A percentile compares a stretch with the other conserved stretches of the same genome.
Conservation (phyloP, 176 grass and related monocot genomes). For the Luzula sylvatica region DNA sequence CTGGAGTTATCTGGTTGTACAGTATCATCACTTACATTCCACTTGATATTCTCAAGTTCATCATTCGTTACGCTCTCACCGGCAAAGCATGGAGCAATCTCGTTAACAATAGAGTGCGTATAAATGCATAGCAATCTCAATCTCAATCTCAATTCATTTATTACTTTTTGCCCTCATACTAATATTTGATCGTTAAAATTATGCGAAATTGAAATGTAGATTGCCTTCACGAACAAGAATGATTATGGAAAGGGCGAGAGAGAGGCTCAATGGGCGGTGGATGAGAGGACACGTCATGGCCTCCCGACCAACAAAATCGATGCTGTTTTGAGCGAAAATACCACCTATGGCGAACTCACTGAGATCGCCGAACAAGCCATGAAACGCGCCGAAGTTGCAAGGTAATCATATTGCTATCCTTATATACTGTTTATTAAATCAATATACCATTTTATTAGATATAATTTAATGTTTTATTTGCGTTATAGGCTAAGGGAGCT, state of each 20-base stretch:
- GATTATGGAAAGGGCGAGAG: conserved; percentile 80
- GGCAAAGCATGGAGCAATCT: conserved; percentile 79
- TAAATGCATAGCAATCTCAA: too few species aligned
- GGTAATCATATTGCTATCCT: too few species aligned
- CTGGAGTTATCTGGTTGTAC: conserved; percentile 67
- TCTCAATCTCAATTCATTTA: too few species aligned
- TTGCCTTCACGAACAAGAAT: conserved; percentile 56
- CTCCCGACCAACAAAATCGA: conserved; percentile 29
- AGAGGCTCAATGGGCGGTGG: conserved; percentile 89
- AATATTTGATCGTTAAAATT: not conserved
- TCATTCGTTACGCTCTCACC: conserved; percentile 70
- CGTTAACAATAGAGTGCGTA: conserved; percentile 60
- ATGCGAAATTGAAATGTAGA: conserved; percentile 20
- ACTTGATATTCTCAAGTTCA: conserved; percentile 89
- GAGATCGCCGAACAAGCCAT: conserved; percentile 89
- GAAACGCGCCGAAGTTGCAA: conserved; percentile 66
- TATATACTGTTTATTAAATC: too few species aligned
- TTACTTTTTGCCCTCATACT: not conserved
- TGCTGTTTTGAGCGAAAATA: conserved; percentile 33
- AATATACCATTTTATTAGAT: not conserved
- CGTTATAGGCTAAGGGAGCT: conserved; percentile 32
- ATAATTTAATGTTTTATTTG: not conserved
- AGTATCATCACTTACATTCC: conserved; percentile 88
- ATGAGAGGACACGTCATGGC: conserved; percentile 68
- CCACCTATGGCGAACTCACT: conserved; percentile 62